Conservation (phyloP, 495 filamentous ascomycete species). For the Aspergillus nidulans region DNA sequence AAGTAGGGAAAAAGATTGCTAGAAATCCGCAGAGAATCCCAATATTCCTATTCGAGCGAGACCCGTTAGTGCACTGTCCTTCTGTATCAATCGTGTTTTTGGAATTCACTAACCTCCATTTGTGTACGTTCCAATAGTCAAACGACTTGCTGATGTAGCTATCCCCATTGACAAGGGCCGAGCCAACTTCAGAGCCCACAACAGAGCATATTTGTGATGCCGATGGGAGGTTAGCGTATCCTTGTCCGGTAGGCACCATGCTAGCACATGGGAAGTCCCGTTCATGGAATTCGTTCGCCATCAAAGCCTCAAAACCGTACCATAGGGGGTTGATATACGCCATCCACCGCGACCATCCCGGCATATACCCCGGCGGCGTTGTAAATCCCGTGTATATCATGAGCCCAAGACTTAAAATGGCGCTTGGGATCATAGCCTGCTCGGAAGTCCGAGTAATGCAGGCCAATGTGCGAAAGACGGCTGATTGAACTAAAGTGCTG, state of each 20-base stretch:
- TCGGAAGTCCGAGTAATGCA: constrained; percentile 43
- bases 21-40: constrained; percentile 67
- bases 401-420: constrained; percentile 44
- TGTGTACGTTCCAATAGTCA: too few relatives aligned
- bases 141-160: too few relatives aligned
- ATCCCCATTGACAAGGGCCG: constrained; percentile 42
- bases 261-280: constrained; percentile 48
- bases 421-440: constrained; percentile 41
- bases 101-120: too few relatives aligned
- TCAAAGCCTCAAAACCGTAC: constrained; percentile 46
- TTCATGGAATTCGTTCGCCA: constrained; percentile 58
- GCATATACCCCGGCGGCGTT: constrained; percentile 45
- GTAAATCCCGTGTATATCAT: constrained; percentile 51
- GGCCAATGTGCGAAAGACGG: constrained; percentile 50
- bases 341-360: constrained; percentile 53
- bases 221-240: constrained; percentile 14
- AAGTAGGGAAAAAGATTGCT: constrained; percentile 51
- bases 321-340: constrained; percentile 47
- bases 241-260: constrained; percentile 39
- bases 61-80: too few relatives aligned
- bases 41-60: constrained; percentile 65
- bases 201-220: constrained; percentile 43
- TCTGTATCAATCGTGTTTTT: too few relatives aligned
- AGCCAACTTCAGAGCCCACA: constrained; percentile 50
- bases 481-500: constrained; percentile 56